Conservation (phyloP, 2,329 filamentous ascomycete species). For the Neopestalotiopsis sp. region DNA sequence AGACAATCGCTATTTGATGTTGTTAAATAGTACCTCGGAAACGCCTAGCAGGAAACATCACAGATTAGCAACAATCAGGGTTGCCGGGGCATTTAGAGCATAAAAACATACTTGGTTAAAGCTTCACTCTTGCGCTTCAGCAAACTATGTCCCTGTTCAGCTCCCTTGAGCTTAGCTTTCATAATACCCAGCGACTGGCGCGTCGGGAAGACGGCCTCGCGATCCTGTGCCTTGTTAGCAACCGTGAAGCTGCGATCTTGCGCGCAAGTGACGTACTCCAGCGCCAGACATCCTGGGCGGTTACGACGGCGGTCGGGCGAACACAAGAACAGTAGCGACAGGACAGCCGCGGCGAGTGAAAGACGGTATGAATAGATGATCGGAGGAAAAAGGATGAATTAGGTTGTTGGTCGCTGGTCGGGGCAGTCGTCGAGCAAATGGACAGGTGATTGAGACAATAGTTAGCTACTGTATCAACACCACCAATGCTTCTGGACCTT, state of each 20-base stretch:
- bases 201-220: conserved; percentile 96
- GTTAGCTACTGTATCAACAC: background rate
- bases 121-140: conserved; percentile 98
- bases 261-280: conserved; percentile 43
- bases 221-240: conserved; percentile 63
- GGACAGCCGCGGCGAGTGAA: background rate
- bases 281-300: conserved; percentile 57
- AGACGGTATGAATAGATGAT: background rate
- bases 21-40: conserved; percentile 76
- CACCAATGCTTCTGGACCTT: background rate
- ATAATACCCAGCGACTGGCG: conserved; percentile 95
- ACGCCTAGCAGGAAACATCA: conserved; percentile 60
- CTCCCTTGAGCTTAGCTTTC: conserved; percentile 97
- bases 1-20: background rate
- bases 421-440: background rate
- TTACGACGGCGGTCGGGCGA: background rate
- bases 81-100: conserved; percentile 19
- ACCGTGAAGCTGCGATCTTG: background rate
- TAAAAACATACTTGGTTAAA: conserved; percentile 79
- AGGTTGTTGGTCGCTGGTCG: background rate
- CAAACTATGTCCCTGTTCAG: conserved; percentile 89
- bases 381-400: background rate
- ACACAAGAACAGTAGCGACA: background rate
- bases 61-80: background rate
- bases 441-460: conserved; percentile 4